Conservation (phyloP, 352 stramenopile species). For the Pythium pectinolyticum region DNA sequence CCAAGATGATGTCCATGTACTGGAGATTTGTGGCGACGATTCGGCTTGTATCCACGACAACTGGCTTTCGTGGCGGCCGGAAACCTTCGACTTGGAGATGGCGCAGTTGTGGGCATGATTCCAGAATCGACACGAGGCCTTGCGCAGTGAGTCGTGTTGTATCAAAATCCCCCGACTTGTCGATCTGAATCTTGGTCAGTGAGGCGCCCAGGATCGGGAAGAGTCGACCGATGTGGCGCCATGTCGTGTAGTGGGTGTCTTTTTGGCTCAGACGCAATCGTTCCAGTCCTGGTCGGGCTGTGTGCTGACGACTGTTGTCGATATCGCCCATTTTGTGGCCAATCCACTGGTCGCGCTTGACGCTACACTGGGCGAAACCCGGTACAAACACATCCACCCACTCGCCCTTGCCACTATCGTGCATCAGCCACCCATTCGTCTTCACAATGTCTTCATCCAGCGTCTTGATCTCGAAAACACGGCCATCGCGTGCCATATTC, state of each 20-base stretch:
- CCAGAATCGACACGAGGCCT: background rate
- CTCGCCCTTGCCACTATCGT: conserved; percentile 26
- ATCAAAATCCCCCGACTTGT: background rate
- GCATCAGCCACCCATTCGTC: conserved; percentile 21
- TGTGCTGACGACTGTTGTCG: too few species aligned
- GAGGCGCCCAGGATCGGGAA: background rate
- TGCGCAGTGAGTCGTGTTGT: background rate
- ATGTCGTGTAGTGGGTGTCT: too few species aligned
- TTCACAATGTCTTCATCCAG: background rate
- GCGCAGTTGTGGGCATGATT: background rate
- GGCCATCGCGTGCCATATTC: background rate
- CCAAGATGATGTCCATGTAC: background rate
- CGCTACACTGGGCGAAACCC: conserved; percentile 30
- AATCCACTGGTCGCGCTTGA: conserved; percentile 14
- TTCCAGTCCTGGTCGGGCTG: too few species aligned
- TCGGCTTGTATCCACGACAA: background rate
- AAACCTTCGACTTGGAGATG: background rate
- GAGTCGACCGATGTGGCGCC: too few species aligned
- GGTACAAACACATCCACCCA: conserved; percentile 38
- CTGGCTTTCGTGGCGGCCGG: background rate
- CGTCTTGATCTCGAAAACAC: background rate
- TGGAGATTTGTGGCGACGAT: background rate
- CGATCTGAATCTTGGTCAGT: background rate
- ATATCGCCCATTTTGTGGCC: background rate
- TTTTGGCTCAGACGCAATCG: too few species aligned